A percentile compares a stretch with the other conserved stretches of the same genome.
Conservation (phyloP, 768 basidiomycete species). For the Galerina sulciceps region DNA sequence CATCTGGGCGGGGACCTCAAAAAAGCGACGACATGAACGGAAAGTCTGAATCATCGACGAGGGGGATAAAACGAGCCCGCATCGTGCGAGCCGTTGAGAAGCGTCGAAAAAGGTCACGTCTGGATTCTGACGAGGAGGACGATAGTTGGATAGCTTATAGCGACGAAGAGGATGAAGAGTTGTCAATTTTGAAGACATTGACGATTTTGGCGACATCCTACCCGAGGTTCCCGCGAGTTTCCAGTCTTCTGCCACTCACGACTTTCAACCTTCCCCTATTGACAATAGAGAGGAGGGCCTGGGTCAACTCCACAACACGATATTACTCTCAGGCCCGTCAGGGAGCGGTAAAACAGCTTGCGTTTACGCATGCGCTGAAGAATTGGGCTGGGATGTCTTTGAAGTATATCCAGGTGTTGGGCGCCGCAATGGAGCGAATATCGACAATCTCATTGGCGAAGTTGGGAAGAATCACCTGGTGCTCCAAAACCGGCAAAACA, state of each 20-base stretch:
- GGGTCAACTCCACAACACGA: constrained; percentile 77
- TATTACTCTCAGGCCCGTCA: constrained; percentile 80
- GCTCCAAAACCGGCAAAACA: constrained; percentile 27
- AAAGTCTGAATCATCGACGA: constrained; percentile 28
- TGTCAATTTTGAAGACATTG: constrained; percentile 17
- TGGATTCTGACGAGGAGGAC: constrained; percentile 60
- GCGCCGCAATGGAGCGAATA: constrained; percentile 77
- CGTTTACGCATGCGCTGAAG: constrained; percentile 91
- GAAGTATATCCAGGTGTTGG: constrained; percentile 97
- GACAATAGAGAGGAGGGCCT: constrained; percentile 24
- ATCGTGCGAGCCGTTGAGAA: constrained; percentile 59
- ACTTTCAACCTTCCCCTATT: background rate
- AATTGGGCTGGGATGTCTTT: constrained; percentile 95
- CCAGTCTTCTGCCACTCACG: constrained; percentile 16
- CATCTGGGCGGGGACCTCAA: background rate
- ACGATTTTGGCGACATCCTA: constrained; percentile 21
- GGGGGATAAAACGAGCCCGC: constrained; percentile 60
- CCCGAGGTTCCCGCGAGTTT: constrained; percentile 21
- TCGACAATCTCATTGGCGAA: constrained; percentile 85
- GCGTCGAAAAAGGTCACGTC: constrained; percentile 56
- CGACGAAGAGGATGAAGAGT: constrained; percentile 42
- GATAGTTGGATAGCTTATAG: constrained; percentile 59
- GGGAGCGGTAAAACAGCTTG: constrained; percentile 92
- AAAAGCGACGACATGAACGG: constrained; percentile 21
- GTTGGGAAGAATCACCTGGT: constrained; percentile 94